Percentiles rank a stretch among this genome's conserved stretches.
Evolutionary conservation across 352 stramenopile genomes (phyloP).

Genomic region (Thalassiosira exigua): DNA sequence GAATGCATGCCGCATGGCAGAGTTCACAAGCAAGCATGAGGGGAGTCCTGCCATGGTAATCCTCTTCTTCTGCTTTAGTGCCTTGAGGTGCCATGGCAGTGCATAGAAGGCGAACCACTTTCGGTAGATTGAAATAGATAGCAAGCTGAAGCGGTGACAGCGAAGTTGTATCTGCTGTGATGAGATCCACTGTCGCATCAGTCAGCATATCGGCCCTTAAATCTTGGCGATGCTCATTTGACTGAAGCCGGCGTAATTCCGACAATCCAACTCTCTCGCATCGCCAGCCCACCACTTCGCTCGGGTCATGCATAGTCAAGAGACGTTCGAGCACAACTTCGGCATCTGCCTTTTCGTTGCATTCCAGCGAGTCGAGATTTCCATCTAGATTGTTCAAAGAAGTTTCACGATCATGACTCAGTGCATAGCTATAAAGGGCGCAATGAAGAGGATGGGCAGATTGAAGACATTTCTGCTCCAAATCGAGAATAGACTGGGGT

Average conservation of each 20-base stretch:
- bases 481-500: conserved; percentile 16
- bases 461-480: conserved; percentile 41
- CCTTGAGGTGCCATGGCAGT: background rate
- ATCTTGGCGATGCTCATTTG: conserved; percentile 3
- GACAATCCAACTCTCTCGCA: conserved; percentile 7
- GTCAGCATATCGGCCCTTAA: background rate
- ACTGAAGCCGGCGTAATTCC: conserved; percentile 9
- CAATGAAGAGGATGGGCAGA: conserved; percentile 38
- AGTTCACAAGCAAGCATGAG: conserved; percentile 58
- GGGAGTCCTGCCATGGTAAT: conserved; percentile 34
- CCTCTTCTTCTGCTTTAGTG: conserved; percentile 14
- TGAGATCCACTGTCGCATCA: too few species aligned
- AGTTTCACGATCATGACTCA: background rate
- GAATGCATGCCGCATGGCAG: conserved; percentile 35
- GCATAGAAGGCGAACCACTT: conserved; percentile 19
- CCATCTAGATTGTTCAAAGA: background rate
- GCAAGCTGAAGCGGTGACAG: conserved; percentile 49
- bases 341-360: conserved; percentile 13
- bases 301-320: conserved; percentile 22
- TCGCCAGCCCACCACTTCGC: conserved; percentile 18
- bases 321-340: conserved; percentile 42
- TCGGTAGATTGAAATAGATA: conserved; percentile 35
- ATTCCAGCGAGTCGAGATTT: too few species aligned
- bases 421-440: conserved; percentile 32
- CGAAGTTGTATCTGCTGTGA: conserved; percentile 17